Evolutionary conservation across 1,139 yeast species (phyloP), one percentile per base, ranked within the genome.

Genomic region (Petasospora fabianii): DNA sequence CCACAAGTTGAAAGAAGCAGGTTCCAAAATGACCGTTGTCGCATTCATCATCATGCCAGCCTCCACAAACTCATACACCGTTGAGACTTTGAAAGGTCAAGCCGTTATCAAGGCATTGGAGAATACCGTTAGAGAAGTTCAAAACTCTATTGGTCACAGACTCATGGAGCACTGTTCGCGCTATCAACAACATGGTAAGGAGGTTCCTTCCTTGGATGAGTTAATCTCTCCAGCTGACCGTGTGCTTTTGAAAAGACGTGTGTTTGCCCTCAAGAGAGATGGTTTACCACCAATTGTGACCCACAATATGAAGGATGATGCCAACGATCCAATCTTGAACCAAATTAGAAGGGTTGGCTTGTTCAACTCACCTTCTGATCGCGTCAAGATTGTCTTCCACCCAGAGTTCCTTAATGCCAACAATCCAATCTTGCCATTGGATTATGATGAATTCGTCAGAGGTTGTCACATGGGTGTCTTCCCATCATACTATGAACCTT

Each of bases 1-100:
- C 65, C 92, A 90, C 62, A 75, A 80, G 49, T 75, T 92, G 58
- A 88, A 92, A 66, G 81, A 78, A 48, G 64, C 79, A 7, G 88
- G 87, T 29, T 84, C 96, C 12, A 85, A 84, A 55, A 84, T 82
- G 71, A 92, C 97, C 0, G 94, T 92, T 24, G 97, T 92, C 35
- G 97, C 97, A n/a, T 92, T 92, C 61, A 86, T 92, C 56, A 90
- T 92, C 62, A 92, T 92, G 98, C 98, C 98, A 2, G 97, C 97
- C 16, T 79, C 82, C 41, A 90, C 95, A 42, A 83, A 83, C 55
- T 88, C 97, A 1, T 92, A 88, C 65, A 92, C 97, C 2, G 95
- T 88, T 30, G 98, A 92, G 61, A 92, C 97, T 14, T 75, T 92
- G 57, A 85, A 84, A 68, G 96, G 97, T 36, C 98, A 92, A 65